These are phyloP conservation scores for Apiotrichum akiyoshidainum DNA, from an alignment of 1,284 basidiomycete species.

Conservation along the genomic window DNA sequence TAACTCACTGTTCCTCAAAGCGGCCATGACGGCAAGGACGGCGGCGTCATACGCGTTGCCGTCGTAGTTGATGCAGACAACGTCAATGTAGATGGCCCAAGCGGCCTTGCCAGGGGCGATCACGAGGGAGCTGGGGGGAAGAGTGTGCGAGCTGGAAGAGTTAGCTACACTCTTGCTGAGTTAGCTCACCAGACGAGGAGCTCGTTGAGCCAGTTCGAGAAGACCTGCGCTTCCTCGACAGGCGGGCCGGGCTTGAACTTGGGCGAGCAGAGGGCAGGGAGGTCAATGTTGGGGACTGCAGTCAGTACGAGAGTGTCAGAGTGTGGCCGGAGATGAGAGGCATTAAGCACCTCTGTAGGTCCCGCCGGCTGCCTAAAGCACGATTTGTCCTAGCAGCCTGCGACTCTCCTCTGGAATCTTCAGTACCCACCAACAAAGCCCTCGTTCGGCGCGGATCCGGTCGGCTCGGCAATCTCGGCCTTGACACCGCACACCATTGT, in stretches of 20 bases:
- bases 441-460: constrained; percentile 65
- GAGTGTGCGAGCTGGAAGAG: constrained; percentile 59
- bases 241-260: constrained; percentile 94
- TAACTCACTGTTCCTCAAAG: constrained; percentile 73
- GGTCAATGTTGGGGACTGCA: constrained; percentile 78
- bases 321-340: not conserved
- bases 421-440: constrained; percentile 74
- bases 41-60: constrained; percentile 92
- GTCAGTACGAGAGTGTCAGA: constrained; percentile 3
- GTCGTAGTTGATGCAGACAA: constrained; percentile 93
- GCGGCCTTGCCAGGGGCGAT: constrained; percentile 75
- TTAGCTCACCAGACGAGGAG: constrained; percentile 62
- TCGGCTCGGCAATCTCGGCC: constrained; percentile 87
- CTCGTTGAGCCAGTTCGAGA: constrained; percentile 77
- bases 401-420: not conserved
- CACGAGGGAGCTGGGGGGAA: constrained; percentile 68
- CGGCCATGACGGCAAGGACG: constrained; percentile 79
- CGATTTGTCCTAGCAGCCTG: no score
- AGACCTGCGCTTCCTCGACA: constrained; percentile 80
- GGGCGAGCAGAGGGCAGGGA: constrained; percentile 86
- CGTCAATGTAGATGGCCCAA: constrained; percentile 90
- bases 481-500: constrained; percentile 91
- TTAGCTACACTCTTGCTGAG: not conserved
- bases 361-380: no score
- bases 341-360: no score